Conservation (phyloP, 208 protist species). For the Porcisia hertigi region DNA sequence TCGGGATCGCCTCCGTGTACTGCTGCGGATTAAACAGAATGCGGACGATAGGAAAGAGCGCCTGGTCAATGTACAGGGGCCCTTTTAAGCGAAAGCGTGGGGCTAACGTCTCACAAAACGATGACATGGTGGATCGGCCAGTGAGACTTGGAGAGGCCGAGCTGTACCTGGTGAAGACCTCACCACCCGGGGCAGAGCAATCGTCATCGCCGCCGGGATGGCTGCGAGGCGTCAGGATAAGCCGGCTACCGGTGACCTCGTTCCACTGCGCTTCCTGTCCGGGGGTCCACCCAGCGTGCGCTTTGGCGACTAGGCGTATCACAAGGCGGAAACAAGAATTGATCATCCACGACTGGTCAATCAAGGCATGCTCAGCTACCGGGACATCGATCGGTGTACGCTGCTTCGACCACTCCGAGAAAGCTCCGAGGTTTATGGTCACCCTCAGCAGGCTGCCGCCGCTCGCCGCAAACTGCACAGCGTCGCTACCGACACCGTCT, state of each 20-base stretch:
- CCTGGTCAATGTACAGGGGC: constrained; percentile 22
- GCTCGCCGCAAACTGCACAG: constrained; percentile 15
- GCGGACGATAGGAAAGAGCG: constrained; percentile 24
- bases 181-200: not conserved
- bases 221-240: constrained; percentile 6
- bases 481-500: constrained; percentile 9
- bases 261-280: constrained; percentile 5
- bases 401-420: not conserved
- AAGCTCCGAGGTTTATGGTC: constrained; percentile 14
- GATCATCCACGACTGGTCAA: constrained; percentile 25
- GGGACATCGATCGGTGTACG: not conserved
- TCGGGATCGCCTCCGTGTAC: constrained; percentile 15
- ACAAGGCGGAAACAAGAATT: constrained; percentile 8
- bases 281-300: constrained; percentile 14
- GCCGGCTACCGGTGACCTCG: not conserved
- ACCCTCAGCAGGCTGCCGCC: constrained; percentile 10
- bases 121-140: not conserved
- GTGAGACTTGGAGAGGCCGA: constrained; percentile 15
- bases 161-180: not conserved
- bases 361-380: constrained; percentile 6
- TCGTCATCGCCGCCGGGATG: not conserved
- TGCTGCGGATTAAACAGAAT: constrained; percentile 27
- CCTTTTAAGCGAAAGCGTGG: constrained; percentile 21
- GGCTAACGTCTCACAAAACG: constrained; percentile 17
- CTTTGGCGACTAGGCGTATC: constrained; percentile 6